A percentile compares a stretch with the other conserved stretches of the same genome.
These are phyloP conservation scores for Ganoderma lingzhi DNA, from an alignment of 1,284 basidiomycete genomes.

Conservation along the genomic window DNA sequence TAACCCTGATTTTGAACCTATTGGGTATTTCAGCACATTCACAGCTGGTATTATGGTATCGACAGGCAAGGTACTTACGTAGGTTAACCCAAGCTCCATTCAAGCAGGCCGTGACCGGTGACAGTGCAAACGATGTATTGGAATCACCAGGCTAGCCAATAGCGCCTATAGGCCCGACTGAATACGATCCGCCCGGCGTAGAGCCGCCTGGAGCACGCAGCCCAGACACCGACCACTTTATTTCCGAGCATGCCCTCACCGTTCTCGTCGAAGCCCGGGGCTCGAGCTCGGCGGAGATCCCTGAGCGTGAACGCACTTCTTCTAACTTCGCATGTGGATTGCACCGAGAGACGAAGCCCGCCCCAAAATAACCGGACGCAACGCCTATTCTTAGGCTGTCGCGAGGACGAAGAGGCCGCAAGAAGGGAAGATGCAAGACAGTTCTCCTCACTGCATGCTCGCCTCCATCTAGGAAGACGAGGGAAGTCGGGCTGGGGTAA, in stretches of 20 bases:
- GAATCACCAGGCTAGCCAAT: background rate
- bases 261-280: background rate
- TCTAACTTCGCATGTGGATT: background rate
- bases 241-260: background rate
- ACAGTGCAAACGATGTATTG: background rate
- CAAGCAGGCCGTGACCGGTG: background rate
- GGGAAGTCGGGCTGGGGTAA: background rate
- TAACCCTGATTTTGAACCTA: background rate
- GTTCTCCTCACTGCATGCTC: background rate
- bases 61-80: background rate
- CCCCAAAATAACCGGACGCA: background rate
- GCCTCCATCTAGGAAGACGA: background rate
- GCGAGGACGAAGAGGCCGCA: background rate
- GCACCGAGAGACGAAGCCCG: background rate
- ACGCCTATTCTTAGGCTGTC: constrained; percentile 2
- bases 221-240: background rate
- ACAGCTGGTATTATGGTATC: background rate
- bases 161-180: background rate
- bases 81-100: background rate
- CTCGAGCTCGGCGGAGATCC: constrained; percentile 5
- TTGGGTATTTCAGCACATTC: background rate
- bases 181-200: background rate
- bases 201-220: background rate
- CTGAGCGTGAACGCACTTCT: background rate
- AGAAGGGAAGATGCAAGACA: background rate